Evolutionary conservation across 306 rosid species (phyloP), one percentile per base, ranked within the genome.

Genomic region (Sicyos baderoa): DNA sequence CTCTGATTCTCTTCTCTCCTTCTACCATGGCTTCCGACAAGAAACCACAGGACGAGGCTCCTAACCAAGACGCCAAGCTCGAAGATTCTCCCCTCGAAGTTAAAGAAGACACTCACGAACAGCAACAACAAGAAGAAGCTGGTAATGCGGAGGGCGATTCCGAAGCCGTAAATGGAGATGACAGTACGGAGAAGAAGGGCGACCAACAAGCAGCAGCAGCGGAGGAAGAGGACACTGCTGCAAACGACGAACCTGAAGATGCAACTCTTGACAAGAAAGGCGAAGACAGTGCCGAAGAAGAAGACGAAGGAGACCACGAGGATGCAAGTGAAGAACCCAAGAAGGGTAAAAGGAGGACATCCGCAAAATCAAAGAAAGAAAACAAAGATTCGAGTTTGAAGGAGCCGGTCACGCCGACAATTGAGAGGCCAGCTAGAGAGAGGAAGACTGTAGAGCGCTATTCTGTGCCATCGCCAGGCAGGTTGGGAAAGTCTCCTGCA

Each of bases 361-460:
- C 71, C 11, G 74, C 51, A 51, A 77, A 77, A 71, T 47, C 74
- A 10, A 80, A 55, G 66, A 71, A 40, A 66, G 58, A 82, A 61
- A 54, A n/a, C 73, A 74, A 32, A 5, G 77, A 79, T 52, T 57
- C 37, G 6, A 9, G 16, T 57, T 57, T 44, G 71, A 80, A 72
- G 64, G 83, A 82, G 63, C 74, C 82, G 21, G 65, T 70, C 3
- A 90, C 91, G 5, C 95, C 95, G 0, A 63, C 61, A 0, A 86
- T 85, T 64, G 95, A 90, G n/a, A 81, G 97, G 64, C 97, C 97
- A 3, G 83, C 90, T 0, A 84, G 99, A 83, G 99, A 94, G 77
- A 80, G 99, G 74, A 93, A 93, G 68, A 75, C 82, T 5, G 97
- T 93, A 6, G 97, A 93, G 52, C 85, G 97, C 16, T 94, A 62